Evolutionary conservation across 345 rosid genomes (phyloP).

Genomic region (Clausena lansium): DNA sequence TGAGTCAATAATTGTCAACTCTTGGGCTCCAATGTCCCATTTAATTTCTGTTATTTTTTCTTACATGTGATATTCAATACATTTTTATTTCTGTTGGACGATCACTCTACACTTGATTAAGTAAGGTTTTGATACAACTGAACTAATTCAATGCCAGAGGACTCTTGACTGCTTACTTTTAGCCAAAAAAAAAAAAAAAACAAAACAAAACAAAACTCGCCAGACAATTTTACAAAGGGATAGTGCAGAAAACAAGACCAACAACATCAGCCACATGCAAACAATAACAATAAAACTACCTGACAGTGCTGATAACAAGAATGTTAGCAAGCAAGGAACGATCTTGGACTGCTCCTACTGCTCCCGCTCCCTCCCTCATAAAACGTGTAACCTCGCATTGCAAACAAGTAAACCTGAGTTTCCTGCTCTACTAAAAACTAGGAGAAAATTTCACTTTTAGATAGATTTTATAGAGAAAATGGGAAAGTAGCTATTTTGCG

Average conservation of each 20-base stretch:
- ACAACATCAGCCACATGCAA: too few relatives aligned
- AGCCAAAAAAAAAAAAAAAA: neutral
- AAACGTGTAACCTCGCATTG: slow-evolving; percentile 38
- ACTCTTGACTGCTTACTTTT: neutral
- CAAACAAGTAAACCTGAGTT: neutral
- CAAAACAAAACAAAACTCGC: too few relatives aligned
- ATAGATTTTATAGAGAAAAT: slow-evolving; percentile 14
- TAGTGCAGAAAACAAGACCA: too few relatives aligned
- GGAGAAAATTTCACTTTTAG: neutral
- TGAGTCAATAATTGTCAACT: too few relatives aligned
- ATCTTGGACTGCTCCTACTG: slow-evolving; percentile 36
- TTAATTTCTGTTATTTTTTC: neutral
- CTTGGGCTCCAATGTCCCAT: neutral
- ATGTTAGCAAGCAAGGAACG: slow-evolving; percentile 49
- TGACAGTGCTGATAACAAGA: slow-evolving; percentile 46
- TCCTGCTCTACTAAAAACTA: neutral
- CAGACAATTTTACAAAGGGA: too few relatives aligned
- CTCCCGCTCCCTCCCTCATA: slow-evolving; percentile 28
- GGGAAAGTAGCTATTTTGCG: slow-evolving; percentile 13
- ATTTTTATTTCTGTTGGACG: too few relatives aligned
- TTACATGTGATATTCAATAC: neutral
- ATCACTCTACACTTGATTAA: too few relatives aligned
- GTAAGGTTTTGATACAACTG: neutral
- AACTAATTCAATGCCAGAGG: neutral
- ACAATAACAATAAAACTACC: slow-evolving; percentile 26